A percentile compares a stretch with the other conserved stretches of the same genome.
Evolutionary conservation across 2,329 filamentous ascomycete species (phyloP).

Genomic region (Aspergillus chevalieri): DNA sequence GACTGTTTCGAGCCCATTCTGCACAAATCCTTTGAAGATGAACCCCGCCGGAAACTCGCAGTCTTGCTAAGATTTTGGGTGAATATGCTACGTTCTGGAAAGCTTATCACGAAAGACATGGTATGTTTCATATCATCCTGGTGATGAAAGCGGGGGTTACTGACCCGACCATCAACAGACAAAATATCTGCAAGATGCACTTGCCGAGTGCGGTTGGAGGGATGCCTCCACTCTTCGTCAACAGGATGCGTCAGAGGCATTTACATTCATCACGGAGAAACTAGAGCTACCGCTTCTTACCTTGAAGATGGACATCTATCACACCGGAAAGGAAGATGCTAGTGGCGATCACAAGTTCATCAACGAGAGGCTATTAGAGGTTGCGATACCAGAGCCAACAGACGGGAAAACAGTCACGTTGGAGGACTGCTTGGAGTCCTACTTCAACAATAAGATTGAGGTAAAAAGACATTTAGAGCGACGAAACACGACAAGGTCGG

Average conservation of each 20-base stretch:
- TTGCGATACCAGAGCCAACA: slow-evolving; percentile 67
- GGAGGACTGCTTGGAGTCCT: slow-evolving; percentile 86
- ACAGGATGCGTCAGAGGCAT: slow-evolving; percentile 93
- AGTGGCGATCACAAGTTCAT: slow-evolving; percentile 91
- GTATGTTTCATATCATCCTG: slow-evolving; percentile 39
- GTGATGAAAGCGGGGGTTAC: slow-evolving; percentile 8
- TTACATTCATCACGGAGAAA: slow-evolving; percentile 87
- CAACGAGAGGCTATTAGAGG: slow-evolving; percentile 81
- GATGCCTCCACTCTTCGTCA: slow-evolving; percentile 73
- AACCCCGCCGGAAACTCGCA: slow-evolving; percentile 66
- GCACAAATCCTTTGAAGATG: slow-evolving; percentile 69
- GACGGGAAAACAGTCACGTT: slow-evolving; percentile 67
- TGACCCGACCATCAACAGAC: slow-evolving; percentile 50
- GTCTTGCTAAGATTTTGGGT: slow-evolving; percentile 82
- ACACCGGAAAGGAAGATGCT: slow-evolving; percentile 75
- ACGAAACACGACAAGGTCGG: slow-evolving; percentile 46
- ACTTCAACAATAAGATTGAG: slow-evolving; percentile 91
- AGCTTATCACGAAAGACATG: slow-evolving; percentile 77
- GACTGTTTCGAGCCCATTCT: slow-evolving; percentile 91
- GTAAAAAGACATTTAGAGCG: slow-evolving; percentile 70
- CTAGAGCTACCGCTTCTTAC: slow-evolving; percentile 82
- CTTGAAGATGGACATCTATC: slow-evolving; percentile 89
- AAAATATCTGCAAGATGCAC: slow-evolving; percentile 70
- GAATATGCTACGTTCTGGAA: slow-evolving; percentile 79
- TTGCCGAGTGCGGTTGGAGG: slow-evolving; percentile 82